These are phyloP conservation scores for Exophiala aquamarina DNA, from an alignment of 2,329 filamentous ascomycete species.

Conservation along the genomic window DNA sequence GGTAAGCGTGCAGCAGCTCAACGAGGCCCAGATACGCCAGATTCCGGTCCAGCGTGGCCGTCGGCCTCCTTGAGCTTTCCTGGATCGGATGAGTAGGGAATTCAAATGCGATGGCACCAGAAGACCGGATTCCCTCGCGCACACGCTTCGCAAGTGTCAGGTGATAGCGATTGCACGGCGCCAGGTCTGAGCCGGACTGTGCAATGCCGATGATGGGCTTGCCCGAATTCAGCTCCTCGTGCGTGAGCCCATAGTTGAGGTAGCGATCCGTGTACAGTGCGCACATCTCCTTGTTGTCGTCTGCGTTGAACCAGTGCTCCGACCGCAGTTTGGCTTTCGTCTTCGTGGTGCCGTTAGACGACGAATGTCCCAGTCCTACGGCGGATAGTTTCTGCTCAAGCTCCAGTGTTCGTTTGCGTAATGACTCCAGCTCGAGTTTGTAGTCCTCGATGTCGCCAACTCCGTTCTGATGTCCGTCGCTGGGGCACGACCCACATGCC, in stretches of 20 bases:
- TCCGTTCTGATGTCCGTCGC: conserved; percentile 12
- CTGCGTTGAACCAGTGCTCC: conserved; percentile 46
- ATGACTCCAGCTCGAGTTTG: conserved; percentile 38
- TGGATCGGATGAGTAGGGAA: conserved; percentile 56
- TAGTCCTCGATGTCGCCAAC: conserved; percentile 40
- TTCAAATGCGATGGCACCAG: conserved; percentile 52
- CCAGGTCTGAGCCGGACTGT: conserved; percentile 52
- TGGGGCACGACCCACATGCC: conserved; percentile 9
- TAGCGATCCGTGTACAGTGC: conserved; percentile 52
- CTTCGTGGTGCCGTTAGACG: conserved; percentile 7
- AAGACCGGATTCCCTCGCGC: conserved; percentile 50
- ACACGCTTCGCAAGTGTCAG: conserved; percentile 51
- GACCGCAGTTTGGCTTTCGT: conserved; percentile 34
- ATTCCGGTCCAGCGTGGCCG: conserved; percentile 52
- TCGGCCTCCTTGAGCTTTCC: conserved; percentile 49
- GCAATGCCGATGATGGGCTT: conserved; percentile 55
- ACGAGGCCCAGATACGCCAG: conserved; percentile 50
- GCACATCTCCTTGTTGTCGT: conserved; percentile 45
- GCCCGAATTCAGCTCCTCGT: conserved; percentile 49
- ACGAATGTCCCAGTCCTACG: conserved; percentile 30
- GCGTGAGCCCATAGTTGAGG: conserved; percentile 51
- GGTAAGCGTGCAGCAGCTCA: conserved; percentile 50
- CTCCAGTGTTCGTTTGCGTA: conserved; percentile 39
- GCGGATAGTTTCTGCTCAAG: conserved; percentile 36
- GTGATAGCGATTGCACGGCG: conserved; percentile 53